These are phyloP conservation scores for Tolypocladium album DNA, from an alignment of 2,329 filamentous ascomycete species.

Conservation along the genomic window DNA sequence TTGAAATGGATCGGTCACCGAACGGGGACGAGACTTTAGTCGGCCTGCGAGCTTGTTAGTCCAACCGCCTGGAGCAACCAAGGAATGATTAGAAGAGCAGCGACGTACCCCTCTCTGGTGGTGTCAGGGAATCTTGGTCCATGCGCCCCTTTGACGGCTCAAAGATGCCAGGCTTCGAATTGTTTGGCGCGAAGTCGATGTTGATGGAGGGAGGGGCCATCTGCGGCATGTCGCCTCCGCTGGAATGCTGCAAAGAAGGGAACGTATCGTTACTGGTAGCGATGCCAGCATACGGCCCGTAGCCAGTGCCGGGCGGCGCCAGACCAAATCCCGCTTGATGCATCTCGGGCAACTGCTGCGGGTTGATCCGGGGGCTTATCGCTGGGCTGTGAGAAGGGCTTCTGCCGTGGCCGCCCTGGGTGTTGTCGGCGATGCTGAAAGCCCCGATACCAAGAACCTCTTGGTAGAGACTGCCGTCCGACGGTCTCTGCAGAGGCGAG, in stretches of 20 bases:
- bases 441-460: constrained; percentile 67
- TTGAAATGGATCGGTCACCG: constrained; percentile 51
- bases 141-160: constrained; percentile 49
- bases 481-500: constrained; percentile 69
- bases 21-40: constrained; percentile 37
- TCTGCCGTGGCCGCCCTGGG: constrained; percentile 57
- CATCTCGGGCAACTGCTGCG: constrained; percentile 44
- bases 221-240: constrained; percentile 51
- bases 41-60: constrained; percentile 25
- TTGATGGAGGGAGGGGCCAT: constrained; percentile 94
- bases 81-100: neutral
- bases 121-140: constrained; percentile 71
- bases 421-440: constrained; percentile 72
- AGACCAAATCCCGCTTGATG: constrained; percentile 35
- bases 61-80: neutral
- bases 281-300: constrained; percentile 25
- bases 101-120: constrained; percentile 57
- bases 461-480: constrained; percentile 63
- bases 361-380: constrained; percentile 50
- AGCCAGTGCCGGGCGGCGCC: constrained; percentile 27
- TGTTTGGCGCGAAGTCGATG: constrained; percentile 82
- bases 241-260: constrained; percentile 36
- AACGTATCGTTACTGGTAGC: constrained; percentile 37
- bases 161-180: constrained; percentile 24
- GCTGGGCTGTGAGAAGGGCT: constrained; percentile 70